These are phyloP conservation scores for Tylopilus cervinicoccineus DNA, from an alignment of 768 basidiomycete species.

Conservation along the genomic window DNA sequence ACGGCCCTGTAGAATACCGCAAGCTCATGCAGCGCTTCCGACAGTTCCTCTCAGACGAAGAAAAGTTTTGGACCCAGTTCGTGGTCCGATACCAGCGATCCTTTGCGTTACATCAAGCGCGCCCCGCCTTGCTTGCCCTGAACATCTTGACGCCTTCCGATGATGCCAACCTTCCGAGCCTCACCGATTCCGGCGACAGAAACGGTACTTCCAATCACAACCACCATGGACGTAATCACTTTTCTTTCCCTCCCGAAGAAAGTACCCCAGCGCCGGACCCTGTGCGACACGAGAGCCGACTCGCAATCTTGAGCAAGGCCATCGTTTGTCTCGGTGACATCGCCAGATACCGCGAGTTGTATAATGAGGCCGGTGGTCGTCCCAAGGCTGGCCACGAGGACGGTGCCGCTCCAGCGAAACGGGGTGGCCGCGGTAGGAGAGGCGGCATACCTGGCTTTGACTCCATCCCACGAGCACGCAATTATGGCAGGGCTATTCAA, in stretches of 20 bases:
- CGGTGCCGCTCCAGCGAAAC: constrained; percentile 32
- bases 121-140: constrained; percentile 52
- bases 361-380: constrained; percentile 68
- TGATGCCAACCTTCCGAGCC: constrained; percentile 28
- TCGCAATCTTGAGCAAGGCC: constrained; percentile 82
- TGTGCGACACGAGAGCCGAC: constrained; percentile 46
- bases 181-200: constrained; percentile 17
- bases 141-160: constrained; percentile 46
- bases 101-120: constrained; percentile 66
- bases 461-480: constrained; percentile 53
- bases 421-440: constrained; percentile 45
- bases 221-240: constrained; percentile 50
- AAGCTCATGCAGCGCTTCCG: constrained; percentile 86
- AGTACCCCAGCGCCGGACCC: constrained; percentile 35
- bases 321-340: constrained; percentile 93
- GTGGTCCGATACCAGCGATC: constrained; percentile 69
- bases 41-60: constrained; percentile 85
- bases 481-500: constrained; percentile 69
- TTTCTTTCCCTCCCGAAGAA: constrained; percentile 62
- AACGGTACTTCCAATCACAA: constrained; percentile 22
- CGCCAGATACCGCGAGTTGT: constrained; percentile 88
- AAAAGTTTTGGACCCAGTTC: constrained; percentile 86
- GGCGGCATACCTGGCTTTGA: constrained; percentile 44
- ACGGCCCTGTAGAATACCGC: constrained; percentile 75
- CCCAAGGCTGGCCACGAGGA: constrained; percentile 69